A percentile compares a stretch with the other conserved stretches of the same genome.
These are phyloP conservation scores for Kodamaea anthophila DNA, from an alignment of 1,139 yeast species.

Conservation along the genomic window DNA sequence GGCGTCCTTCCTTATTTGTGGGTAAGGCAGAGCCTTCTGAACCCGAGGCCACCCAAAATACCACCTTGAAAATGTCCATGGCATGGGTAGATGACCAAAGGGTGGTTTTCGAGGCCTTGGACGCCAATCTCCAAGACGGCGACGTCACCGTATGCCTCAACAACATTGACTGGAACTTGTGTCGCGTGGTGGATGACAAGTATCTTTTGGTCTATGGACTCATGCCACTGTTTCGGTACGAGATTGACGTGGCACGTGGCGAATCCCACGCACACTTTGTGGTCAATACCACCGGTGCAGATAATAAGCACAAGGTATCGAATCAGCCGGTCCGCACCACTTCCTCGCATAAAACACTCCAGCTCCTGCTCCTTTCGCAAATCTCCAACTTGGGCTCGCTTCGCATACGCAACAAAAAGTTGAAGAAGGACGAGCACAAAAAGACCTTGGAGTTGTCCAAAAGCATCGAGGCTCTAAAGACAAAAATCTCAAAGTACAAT, in stretches of 20 bases:
- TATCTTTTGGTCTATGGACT: constrained; percentile 55
- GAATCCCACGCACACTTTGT: constrained; percentile 28
- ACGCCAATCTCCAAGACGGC: neutral
- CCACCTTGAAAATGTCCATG: constrained; percentile 21
- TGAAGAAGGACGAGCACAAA: constrained; percentile 58
- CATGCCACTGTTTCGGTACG: constrained; percentile 64
- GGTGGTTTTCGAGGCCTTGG: constrained; percentile 34
- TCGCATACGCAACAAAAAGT: constrained; percentile 47
- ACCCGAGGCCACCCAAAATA: constrained; percentile 14
- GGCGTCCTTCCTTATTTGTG: constrained; percentile 30
- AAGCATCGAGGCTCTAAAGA: constrained; percentile 53
- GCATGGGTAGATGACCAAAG: constrained; percentile 28
- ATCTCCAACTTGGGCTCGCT: constrained; percentile 49
- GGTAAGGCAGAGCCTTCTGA: no score
- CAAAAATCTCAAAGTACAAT: constrained; percentile 38
- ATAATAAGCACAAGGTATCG: constrained; percentile 16
- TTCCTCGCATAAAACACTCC: constrained; percentile 54
- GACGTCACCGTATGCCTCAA: constrained; percentile 38
- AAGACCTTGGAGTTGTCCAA: constrained; percentile 45
- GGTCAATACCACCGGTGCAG: constrained; percentile 33
- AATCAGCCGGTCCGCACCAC: constrained; percentile 33
- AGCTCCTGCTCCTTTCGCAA: constrained; percentile 57
- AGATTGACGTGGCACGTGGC: constrained; percentile 50
- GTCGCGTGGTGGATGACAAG: constrained; percentile 31
- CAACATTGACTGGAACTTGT: constrained; percentile 54